These are phyloP conservation scores for Umbelopsis sp. DNA, from an alignment of 371 early-diverging fungal species.

Conservation along the genomic window DNA sequence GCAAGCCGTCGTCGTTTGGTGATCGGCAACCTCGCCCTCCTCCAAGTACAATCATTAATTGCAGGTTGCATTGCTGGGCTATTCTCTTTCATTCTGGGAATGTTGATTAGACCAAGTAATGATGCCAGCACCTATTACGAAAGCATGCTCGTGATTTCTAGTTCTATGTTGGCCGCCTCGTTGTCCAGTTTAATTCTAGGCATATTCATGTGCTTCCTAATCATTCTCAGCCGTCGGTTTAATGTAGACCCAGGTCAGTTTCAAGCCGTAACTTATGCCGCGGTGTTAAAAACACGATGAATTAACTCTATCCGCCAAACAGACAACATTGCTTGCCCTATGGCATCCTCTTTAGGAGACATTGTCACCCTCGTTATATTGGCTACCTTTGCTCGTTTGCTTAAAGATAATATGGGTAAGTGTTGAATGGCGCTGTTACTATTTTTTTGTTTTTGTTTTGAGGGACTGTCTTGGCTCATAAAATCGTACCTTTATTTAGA, in stretches of 20 bases:
- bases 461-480: neutral
- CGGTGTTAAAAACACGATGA: no score
- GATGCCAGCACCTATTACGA: conserved; percentile 52
- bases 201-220: conserved; percentile 72
- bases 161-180: conserved; percentile 75
- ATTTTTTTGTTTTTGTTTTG: neutral
- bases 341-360: conserved; percentile 78
- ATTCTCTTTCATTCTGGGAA: conserved; percentile 66
- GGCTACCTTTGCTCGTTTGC: conserved; percentile 57
- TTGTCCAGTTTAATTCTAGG: conserved; percentile 77
- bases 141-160: conserved; percentile 67
- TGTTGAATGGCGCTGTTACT: neutral
- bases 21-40: conserved; percentile 71
- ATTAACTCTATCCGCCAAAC: neutral
- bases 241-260: conserved; percentile 79
- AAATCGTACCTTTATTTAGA: conserved; percentile 29
- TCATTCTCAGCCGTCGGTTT: conserved; percentile 65
- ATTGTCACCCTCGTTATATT: conserved; percentile 71
- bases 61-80: conserved; percentile 74
- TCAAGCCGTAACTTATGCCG: conserved; percentile 7
- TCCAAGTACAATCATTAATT: conserved; percentile 73
- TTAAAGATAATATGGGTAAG: conserved; percentile 52
- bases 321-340: conserved; percentile 73
- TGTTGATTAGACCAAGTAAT: conserved; percentile 54
- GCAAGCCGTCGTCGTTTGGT: conserved; percentile 54